phyloP scores from a whole-genome alignment of 306 rosid genomes.

The Calophaca sinica region DNA sequence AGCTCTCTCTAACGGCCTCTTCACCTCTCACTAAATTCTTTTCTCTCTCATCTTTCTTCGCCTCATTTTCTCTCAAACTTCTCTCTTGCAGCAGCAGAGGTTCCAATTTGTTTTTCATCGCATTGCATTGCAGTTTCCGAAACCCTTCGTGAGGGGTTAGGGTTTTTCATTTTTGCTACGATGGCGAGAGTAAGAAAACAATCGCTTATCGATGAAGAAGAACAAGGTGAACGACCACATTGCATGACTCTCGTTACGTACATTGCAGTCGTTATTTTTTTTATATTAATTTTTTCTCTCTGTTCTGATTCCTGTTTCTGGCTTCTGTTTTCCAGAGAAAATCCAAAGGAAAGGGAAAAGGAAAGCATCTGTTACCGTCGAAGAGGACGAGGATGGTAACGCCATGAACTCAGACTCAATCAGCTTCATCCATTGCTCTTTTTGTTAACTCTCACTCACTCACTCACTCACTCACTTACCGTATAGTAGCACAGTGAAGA shows the following conservation, averaged over 20 bases:
- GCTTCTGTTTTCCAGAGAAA: conserved; percentile 37
- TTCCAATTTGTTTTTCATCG: not conserved
- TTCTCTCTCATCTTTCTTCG: too few species aligned
- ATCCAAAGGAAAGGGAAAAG: conserved; percentile 36
- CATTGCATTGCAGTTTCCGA: not conserved
- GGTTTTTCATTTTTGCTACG: conserved; percentile 32
- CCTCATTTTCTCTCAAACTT: too few species aligned
- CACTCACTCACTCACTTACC: not conserved
- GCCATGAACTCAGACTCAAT: not conserved
- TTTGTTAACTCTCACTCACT: not conserved
- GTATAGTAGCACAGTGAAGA: conserved; percentile 1
- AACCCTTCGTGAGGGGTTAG: conserved; percentile 33
- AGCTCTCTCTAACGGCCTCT: too few species aligned
- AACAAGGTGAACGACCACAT: conserved; percentile 30
- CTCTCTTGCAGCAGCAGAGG: too few species aligned
- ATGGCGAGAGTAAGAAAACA: conserved; percentile 38
- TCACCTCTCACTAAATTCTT: too few species aligned
- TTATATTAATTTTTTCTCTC: too few species aligned
- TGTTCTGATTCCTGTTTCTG: not conserved
- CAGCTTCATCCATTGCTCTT: not conserved
- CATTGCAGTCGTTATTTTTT: not conserved
- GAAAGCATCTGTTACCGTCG: not conserved
- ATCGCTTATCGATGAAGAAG: conserved; percentile 17
- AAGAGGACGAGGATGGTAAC: conserved; percentile 44
- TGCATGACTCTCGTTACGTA: not conserved